Evolutionary conservation across 2,329 filamentous ascomycete genomes (phyloP).

Genomic region (Chalaropsis thielavioides): DNA sequence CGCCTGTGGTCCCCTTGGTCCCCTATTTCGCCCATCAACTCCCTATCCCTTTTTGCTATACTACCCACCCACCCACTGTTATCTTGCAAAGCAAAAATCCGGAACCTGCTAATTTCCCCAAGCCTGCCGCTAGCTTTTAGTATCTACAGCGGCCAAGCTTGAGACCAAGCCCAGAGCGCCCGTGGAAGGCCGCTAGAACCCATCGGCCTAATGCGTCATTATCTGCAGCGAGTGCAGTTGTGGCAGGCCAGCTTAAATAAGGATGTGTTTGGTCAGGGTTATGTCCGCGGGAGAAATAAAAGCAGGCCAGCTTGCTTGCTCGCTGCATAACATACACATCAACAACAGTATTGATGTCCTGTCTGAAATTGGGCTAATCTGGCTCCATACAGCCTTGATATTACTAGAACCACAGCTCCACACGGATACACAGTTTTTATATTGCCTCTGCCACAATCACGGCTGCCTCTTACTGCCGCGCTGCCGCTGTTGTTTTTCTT

Average conservation of each 20-base stretch:
- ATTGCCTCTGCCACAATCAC: too few species aligned
- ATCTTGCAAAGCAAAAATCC: neutral
- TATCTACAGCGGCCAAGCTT: neutral
- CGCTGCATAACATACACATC: too few species aligned
- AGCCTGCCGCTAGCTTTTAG: neutral
- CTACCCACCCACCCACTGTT: neutral
- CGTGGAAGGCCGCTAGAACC: constrained; percentile 10
- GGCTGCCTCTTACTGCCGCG: too few species aligned
- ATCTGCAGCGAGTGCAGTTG: neutral
- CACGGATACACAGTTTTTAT: too few species aligned
- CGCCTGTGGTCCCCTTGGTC: neutral
- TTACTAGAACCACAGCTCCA: too few species aligned
- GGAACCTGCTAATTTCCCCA: neutral
- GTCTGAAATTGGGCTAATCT: too few species aligned
- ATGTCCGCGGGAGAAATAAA: too few species aligned
- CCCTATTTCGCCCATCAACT: neutral
- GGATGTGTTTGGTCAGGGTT: neutral
- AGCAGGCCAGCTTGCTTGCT: too few species aligned
- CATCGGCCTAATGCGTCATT: neutral
- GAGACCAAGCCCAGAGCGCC: neutral
- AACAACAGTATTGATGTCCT: too few species aligned
- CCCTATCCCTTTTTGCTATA: neutral
- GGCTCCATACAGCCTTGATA: too few species aligned
- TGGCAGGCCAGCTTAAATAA: neutral
- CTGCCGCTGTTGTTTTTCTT: too few species aligned